Conservation (phyloP, 1,139 yeast species). For the Geotrichum aggregatum region DNA sequence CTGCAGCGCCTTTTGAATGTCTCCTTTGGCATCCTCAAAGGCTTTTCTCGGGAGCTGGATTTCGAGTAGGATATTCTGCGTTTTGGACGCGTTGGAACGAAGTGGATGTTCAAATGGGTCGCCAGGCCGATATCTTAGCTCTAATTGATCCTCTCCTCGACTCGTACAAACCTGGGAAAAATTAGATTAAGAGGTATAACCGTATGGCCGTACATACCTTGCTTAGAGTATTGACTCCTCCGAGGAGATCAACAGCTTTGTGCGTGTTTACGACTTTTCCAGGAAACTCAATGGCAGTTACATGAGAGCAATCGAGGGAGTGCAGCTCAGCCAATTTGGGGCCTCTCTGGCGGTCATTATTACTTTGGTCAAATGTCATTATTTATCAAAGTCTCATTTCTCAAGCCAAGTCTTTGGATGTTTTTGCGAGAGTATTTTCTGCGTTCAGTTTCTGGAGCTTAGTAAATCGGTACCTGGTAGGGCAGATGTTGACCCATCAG, state of each 20-base stretch:
- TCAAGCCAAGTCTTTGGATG: neutral
- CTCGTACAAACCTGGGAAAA: slow-evolving; percentile 32
- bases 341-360: neutral
- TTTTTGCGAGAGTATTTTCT: too few relatives aligned
- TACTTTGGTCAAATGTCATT: neutral
- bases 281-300: slow-evolving; percentile 62
- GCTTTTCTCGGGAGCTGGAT: slow-evolving; percentile 64
- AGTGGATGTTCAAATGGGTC: slow-evolving; percentile 85
- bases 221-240: slow-evolving; percentile 53
- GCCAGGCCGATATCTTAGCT: slow-evolving; percentile 56
- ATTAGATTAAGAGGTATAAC: neutral
- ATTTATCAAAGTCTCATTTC: too few relatives aligned
- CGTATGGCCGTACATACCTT: slow-evolving; percentile 28
- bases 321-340: slow-evolving; percentile 25
- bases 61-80: slow-evolving; percentile 65
- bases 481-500: neutral
- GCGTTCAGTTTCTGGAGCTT: too few relatives aligned
- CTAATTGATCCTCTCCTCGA: slow-evolving; percentile 47
- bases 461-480: too few relatives aligned
- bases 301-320: slow-evolving; percentile 29
- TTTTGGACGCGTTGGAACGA: slow-evolving; percentile 42
- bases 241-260: slow-evolving; percentile 69
- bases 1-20: slow-evolving; percentile 51
- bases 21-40: slow-evolving; percentile 46
- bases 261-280: slow-evolving; percentile 59